Evolutionary conservation across 2,329 filamentous ascomycete genomes (phyloP).

Genomic region (Cercospora citrullina): DNA sequence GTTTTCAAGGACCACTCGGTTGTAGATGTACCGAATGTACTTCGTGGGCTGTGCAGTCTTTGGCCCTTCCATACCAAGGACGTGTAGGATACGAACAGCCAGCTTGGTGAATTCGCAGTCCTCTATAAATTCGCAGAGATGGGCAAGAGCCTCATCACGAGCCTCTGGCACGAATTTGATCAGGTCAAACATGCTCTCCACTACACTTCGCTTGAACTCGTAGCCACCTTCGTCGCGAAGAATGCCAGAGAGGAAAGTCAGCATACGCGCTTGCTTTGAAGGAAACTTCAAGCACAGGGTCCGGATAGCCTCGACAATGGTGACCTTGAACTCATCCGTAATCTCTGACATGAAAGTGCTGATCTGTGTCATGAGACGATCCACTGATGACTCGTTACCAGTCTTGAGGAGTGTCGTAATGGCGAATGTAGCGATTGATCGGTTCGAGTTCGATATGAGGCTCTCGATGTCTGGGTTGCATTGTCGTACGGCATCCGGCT

Average conservation of each 20-base stretch:
- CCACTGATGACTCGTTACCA: constrained; percentile 94
- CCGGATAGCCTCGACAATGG: constrained; percentile 97
- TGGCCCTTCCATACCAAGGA: constrained; percentile 90
- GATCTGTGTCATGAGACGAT: constrained; percentile 98
- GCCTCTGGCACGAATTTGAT: constrained; percentile 97
- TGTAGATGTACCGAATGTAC: constrained; percentile 99
- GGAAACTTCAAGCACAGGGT: constrained; percentile 97
- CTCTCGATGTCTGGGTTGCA: constrained; percentile 98
- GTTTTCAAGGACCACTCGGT: constrained; percentile 95
- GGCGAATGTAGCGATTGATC: constrained; percentile 95
- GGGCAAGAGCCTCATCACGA: constrained; percentile 78
- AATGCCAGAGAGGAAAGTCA: constrained; percentile 95
- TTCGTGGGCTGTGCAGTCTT: constrained; percentile 95
- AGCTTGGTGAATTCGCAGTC: constrained; percentile 99
- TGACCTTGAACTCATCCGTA: constrained; percentile 99
- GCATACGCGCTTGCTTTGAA: constrained; percentile 96
- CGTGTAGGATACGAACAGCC: constrained; percentile 89
- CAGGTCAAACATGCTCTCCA: constrained; percentile 98
- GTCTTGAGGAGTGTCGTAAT: constrained; percentile 98
- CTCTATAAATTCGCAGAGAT: constrained; percentile 98
- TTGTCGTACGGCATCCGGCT: constrained; percentile 83
- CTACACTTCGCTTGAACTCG: constrained; percentile 95
- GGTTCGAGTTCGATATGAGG: constrained; percentile 93
- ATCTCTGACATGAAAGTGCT: constrained; percentile 98
- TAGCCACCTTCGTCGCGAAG: constrained; percentile 95